A percentile compares a stretch with the other conserved stretches of the same genome.
Evolutionary conservation across 805 yeast genomes (phyloP).

Genomic region (Wickerhamiella alocasiicola): DNA sequence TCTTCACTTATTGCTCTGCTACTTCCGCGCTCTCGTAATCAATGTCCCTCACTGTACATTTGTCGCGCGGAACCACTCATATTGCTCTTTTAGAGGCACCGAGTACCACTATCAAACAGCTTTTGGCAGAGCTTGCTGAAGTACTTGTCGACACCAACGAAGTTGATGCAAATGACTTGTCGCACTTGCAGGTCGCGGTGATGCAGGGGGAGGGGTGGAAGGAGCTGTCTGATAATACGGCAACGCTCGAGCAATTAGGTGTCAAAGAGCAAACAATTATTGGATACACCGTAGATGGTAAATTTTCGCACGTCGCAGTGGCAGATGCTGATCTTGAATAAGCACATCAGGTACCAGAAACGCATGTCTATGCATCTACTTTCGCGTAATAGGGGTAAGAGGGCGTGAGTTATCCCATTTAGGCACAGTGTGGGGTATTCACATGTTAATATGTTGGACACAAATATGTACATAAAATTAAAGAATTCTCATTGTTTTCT

Average conservation of each 20-base stretch:
- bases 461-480: too few relatives aligned
- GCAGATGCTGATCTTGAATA: slow-evolving; percentile 3
- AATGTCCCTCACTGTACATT: slow-evolving; percentile 7
- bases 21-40: slow-evolving; percentile 1
- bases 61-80: slow-evolving; percentile 5
- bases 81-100: slow-evolving; percentile 5
- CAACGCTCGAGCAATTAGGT: slow-evolving; percentile 11
- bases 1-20: neutral
- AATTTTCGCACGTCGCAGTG: slow-evolving; percentile 15
- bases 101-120: slow-evolving; percentile 11
- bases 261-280: slow-evolving; percentile 13
- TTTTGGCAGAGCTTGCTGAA: slow-evolving; percentile 22
- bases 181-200: slow-evolving; percentile 16
- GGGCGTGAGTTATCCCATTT: too few relatives aligned
- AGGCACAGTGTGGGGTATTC: too few relatives aligned
- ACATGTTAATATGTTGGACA: too few relatives aligned
- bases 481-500: too few relatives aligned
- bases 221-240: slow-evolving; percentile 14
- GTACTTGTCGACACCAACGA: slow-evolving; percentile 19
- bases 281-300: slow-evolving; percentile 15
- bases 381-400: too few relatives aligned
- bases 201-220: slow-evolving; percentile 13
- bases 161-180: slow-evolving; percentile 16
- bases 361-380: too few relatives aligned
- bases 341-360: too few relatives aligned